Base-by-base conservation (phyloP, 139 green algal genomes). In the Micractinium conductrix region DNA sequence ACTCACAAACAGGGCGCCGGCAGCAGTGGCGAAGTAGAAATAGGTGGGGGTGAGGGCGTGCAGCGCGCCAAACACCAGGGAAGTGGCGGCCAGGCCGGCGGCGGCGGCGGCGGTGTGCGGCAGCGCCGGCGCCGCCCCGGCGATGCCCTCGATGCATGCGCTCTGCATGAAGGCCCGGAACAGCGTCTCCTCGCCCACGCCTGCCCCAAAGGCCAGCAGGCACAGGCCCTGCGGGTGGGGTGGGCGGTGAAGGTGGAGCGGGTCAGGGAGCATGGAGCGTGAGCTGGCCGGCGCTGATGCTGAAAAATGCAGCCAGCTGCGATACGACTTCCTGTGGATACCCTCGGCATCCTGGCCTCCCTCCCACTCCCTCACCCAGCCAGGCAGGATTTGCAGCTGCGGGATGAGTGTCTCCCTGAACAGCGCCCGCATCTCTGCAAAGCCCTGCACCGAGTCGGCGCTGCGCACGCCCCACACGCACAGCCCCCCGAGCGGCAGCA, bases 41-140 rank as follows among this genome's bases (percentile, higher is more conserved):
- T 88, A 88, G 28, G 45, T 38, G 21, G 85, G 74, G 0, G 85
- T 85, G 37, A 80, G 45, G n/a, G 85, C 85, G 68, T 88, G 85
- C 19, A 84, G 72, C 19, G 50, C 40, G 12, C 85, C 85, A 82
- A 88, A 88, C 1, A 80, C 2, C 7, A 88, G 4, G 63, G 35
- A 43, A 21, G 24, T 33, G 2, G 40, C 85, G 2, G 53, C 62
- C 21, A 88, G 33, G 38, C 85, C 78, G 0, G 26, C 45, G 2
- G 30, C 78, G 7, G 50, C 38, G 17, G 55, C 53, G 0, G 53
- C 50, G 10, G 24, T 42, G 5, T 21, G 8, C 4, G 42, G 48
- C 33, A 86, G 71, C 26, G 26, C 40, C 19, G 62, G 63, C n/a
- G 38, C 45, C 1, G 63, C 78, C 4, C 50, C 45, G 44, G 37